These are phyloP conservation scores for Epichloe aotearoae DNA, from an alignment of 2,329 filamentous ascomycete genomes.

Conservation along the genomic window DNA sequence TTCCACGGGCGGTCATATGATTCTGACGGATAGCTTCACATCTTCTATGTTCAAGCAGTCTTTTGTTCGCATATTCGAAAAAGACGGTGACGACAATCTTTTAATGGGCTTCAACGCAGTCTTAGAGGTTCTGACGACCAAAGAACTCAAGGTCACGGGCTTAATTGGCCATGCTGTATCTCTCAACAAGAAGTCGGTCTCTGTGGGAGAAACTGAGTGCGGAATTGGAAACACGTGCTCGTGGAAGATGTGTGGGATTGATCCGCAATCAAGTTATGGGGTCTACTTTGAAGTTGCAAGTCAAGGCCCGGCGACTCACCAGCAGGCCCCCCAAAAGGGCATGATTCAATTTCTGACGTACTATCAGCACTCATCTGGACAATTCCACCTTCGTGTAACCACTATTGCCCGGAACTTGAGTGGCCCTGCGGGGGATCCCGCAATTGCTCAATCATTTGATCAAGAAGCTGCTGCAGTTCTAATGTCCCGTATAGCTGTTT, in stretches of 20 bases:
- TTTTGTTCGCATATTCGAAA: constrained; percentile 93
- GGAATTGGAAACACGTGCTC: constrained; percentile 97
- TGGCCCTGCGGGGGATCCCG: constrained; percentile 85
- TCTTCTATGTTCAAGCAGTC: constrained; percentile 99
- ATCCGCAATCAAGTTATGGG: constrained; percentile 84
- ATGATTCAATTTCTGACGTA: constrained; percentile 98
- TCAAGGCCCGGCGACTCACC: constrained; percentile 76
- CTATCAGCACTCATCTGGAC: constrained; percentile 92
- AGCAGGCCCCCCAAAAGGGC: constrained; percentile 73
- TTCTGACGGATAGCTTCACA: constrained; percentile 94
- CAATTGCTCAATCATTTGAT: constrained; percentile 93
- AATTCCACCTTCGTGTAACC: constrained; percentile 91
- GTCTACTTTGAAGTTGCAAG: constrained; percentile 97
- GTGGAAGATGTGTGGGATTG: constrained; percentile 99
- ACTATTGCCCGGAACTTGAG: constrained; percentile 86
- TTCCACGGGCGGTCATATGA: constrained; percentile 95
- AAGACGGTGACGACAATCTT: constrained; percentile 86
- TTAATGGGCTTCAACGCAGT: constrained; percentile 98
- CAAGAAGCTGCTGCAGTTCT: constrained; percentile 95
- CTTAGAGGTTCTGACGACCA: constrained; percentile 89
- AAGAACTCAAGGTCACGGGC: constrained; percentile 95
- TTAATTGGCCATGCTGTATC: constrained; percentile 94
- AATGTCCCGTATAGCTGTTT: constrained; percentile 98
- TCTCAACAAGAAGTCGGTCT: constrained; percentile 94
- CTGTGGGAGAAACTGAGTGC: constrained; percentile 93